phyloP scores from a whole-genome alignment of 768 basidiomycete genomes.

The Phanerochaete sordida region DNA sequence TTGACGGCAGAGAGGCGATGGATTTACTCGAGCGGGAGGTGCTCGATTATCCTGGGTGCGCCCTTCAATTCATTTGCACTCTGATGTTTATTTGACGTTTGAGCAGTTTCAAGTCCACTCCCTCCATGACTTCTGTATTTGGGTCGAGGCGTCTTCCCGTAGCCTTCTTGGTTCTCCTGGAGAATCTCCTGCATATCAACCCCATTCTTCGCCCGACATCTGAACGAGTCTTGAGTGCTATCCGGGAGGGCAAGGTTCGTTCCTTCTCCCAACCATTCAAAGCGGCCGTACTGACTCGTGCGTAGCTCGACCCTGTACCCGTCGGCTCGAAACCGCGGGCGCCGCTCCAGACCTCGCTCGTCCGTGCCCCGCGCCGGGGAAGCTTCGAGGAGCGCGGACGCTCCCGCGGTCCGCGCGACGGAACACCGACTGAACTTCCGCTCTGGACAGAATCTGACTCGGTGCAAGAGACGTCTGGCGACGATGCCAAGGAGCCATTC shows the following conservation, averaged over 20 bases:
- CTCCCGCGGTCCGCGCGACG: background rate
- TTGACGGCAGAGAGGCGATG: constrained; percentile 60
- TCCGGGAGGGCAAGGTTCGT: constrained; percentile 72
- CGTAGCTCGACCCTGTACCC: constrained; percentile 26
- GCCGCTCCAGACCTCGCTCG: constrained; percentile 8
- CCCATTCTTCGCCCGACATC: constrained; percentile 66
- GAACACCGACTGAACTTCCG: constrained; percentile 3
- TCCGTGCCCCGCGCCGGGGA: constrained; percentile 6
- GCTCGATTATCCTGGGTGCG: constrained; percentile 67
- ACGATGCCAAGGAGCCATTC: background rate
- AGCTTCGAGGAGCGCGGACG: background rate
- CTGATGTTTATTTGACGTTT: no score
- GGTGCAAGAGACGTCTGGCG: background rate
- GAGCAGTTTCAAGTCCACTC: constrained; percentile 49
- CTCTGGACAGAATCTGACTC: background rate
- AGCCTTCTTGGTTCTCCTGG: constrained; percentile 67
- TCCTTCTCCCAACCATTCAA: background rate
- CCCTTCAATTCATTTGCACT: constrained; percentile 6
- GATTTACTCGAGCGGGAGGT: constrained; percentile 73
- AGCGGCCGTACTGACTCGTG: constrained; percentile 1
- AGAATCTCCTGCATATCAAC: constrained; percentile 60
- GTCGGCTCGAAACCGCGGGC: background rate
- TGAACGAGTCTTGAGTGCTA: constrained; percentile 65
- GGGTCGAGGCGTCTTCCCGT: constrained; percentile 70
- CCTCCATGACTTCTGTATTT: constrained; percentile 51